Evolutionary conservation across 2,329 filamentous ascomycete genomes (phyloP).

Genomic region (Alternaria tenuissima): DNA sequence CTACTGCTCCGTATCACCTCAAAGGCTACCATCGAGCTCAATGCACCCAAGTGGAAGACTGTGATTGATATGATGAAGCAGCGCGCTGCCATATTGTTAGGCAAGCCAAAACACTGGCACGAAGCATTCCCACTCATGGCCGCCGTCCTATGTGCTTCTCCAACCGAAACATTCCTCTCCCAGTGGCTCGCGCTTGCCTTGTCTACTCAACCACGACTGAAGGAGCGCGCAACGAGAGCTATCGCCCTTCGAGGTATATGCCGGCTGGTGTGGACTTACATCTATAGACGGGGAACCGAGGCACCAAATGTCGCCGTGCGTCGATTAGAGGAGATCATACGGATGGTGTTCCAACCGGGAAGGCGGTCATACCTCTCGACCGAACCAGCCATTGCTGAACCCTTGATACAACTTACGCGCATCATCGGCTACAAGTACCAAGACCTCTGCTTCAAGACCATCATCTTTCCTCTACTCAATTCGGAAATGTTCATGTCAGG

Average conservation of each 20-base stretch:
- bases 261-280: constrained; percentile 90
- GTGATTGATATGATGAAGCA: constrained; percentile 81
- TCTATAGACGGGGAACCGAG: constrained; percentile 80
- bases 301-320: constrained; percentile 70
- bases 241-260: constrained; percentile 89
- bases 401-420: constrained; percentile 90
- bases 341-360: constrained; percentile 80
- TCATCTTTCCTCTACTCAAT: constrained; percentile 96
- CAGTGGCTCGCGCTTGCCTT: constrained; percentile 88
- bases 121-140: constrained; percentile 88
- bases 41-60: constrained; percentile 83
- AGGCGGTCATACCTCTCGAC: constrained; percentile 83
- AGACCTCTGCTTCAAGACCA: constrained; percentile 88
- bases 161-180: constrained; percentile 79
- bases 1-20: constrained; percentile 87
- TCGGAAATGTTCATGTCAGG: constrained; percentile 82
- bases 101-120: constrained; percentile 91
- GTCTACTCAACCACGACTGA: constrained; percentile 79
- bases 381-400: constrained; percentile 84
- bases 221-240: constrained; percentile 80
- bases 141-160: constrained; percentile 86
- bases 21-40: constrained; percentile 78
- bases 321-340: constrained; percentile 90
- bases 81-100: constrained; percentile 81
- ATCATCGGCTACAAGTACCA: constrained; percentile 94